These are phyloP conservation scores for Secale cereale DNA, from an alignment of 176 grass and related monocot genomes.

Conservation along the genomic window DNA sequence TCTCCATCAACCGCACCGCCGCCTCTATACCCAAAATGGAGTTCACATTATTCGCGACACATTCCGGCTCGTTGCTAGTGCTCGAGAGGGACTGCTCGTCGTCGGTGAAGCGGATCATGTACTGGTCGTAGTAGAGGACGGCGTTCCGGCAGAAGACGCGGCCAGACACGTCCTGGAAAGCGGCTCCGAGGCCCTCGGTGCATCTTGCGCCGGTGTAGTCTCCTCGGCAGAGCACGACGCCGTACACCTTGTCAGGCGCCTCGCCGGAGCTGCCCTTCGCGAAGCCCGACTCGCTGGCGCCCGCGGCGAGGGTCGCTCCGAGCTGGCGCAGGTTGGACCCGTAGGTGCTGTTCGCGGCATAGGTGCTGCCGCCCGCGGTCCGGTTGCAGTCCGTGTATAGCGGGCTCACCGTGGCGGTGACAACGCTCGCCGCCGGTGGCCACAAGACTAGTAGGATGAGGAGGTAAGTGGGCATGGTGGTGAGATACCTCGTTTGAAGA, in stretches of 20 bases:
- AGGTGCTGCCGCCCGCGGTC: not conserved
- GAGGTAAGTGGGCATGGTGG: not conserved
- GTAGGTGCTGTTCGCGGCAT: not conserved
- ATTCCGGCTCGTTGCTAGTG: not conserved
- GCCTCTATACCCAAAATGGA: not conserved
- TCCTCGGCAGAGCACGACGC: not conserved
- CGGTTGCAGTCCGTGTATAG: not conserved
- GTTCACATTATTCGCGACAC: too few relatives aligned
- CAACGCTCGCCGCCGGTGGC: not conserved
- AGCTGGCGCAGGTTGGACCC: not conserved
- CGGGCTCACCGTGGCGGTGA: not conserved
- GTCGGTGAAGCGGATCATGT: slow-evolving; percentile 34
- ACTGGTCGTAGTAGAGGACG: slow-evolving; percentile 26
- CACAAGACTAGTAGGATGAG: not conserved
- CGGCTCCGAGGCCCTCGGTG: not conserved
- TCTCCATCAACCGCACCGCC: not conserved
- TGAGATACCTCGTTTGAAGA: too few relatives aligned
- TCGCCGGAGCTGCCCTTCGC: not conserved
- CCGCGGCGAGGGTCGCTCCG: not conserved
- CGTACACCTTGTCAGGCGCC: not conserved
- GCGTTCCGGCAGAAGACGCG: not conserved
- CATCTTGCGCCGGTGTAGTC: not conserved
- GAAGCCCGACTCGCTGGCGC: not conserved
- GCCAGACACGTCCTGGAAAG: not conserved
- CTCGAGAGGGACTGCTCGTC: not conserved